A percentile compares a stretch with the other conserved stretches of the same genome.
Conservation (phyloP, 1,284 basidiomycete genomes). For the Moesziomyces sp. region DNA sequence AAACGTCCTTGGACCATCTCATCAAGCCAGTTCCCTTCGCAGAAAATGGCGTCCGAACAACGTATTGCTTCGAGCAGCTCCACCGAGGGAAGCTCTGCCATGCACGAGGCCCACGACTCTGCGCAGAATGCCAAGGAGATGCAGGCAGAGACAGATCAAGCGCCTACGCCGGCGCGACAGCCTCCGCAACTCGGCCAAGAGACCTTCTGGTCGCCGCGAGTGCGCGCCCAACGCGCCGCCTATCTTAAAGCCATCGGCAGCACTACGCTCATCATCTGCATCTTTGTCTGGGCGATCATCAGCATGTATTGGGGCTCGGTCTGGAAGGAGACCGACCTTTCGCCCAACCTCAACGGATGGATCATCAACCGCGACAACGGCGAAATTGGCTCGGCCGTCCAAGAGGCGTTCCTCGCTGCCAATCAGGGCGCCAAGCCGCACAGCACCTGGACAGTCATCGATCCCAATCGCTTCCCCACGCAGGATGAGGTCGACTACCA, state of each 20-base stretch:
- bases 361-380: constrained; percentile 60
- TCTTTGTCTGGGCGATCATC: constrained; percentile 49
- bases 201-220: constrained; percentile 48
- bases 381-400: constrained; percentile 49
- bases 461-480: constrained; percentile 37
- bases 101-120: background rate
- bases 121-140: constrained; percentile 5
- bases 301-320: constrained; percentile 64
- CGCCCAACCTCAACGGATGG: constrained; percentile 49
- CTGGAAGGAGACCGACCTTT: constrained; percentile 46
- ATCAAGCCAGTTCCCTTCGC: background rate
- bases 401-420: constrained; percentile 40
- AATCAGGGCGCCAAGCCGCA: constrained; percentile 52
- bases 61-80: constrained; percentile 10
- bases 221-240: constrained; percentile 23
- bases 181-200: constrained; percentile 37
- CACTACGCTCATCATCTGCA: constrained; percentile 36
- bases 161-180: constrained; percentile 29
- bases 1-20: background rate
- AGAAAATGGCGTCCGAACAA: constrained; percentile 11
- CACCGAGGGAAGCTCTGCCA: constrained; percentile 6
- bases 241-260: constrained; percentile 47
- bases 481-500: constrained; percentile 40
- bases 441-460: constrained; percentile 50
- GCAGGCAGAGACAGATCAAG: constrained; percentile 1